phyloP scores from a whole-genome alignment of 2,329 filamentous ascomycete species.

The Curvularia verruculosa region DNA sequence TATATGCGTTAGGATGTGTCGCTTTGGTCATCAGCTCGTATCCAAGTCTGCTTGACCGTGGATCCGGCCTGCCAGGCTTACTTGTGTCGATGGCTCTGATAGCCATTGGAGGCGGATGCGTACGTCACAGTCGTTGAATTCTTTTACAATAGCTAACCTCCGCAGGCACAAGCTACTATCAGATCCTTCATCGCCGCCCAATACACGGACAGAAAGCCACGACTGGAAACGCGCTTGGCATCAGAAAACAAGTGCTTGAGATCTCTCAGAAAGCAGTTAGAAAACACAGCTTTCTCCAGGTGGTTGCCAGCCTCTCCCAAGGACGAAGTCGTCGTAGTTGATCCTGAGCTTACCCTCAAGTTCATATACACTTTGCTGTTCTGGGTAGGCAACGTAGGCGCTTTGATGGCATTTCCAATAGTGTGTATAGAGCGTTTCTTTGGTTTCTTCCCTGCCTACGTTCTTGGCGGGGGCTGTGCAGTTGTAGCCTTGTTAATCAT shows the following conservation, averaged over 20 bases:
- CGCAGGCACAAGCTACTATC: slow-evolving; percentile 40
- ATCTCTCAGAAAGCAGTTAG: neutral
- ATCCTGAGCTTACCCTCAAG: slow-evolving; percentile 43
- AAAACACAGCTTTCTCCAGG: neutral
- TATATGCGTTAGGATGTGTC: slow-evolving; percentile 35
- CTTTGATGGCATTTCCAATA: slow-evolving; percentile 67
- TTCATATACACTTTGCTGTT: slow-evolving; percentile 51
- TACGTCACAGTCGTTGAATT: neutral
- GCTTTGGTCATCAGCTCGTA: slow-evolving; percentile 32
- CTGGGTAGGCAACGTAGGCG: slow-evolving; percentile 66
- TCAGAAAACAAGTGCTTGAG: neutral
- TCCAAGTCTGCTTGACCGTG: slow-evolving; percentile 22
- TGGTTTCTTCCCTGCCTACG: slow-evolving; percentile 70
- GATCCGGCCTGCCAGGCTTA: slow-evolving; percentile 37
- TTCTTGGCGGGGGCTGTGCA: slow-evolving; percentile 68
- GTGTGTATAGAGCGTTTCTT: slow-evolving; percentile 70
- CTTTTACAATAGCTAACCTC: neutral
- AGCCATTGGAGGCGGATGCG: slow-evolving; percentile 49
- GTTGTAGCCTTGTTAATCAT: slow-evolving; percentile 64
- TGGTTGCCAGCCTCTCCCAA: slow-evolving; percentile 15
- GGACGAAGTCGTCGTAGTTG: slow-evolving; percentile 46
- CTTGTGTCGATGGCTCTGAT: slow-evolving; percentile 45
- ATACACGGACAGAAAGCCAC: slow-evolving; percentile 32
- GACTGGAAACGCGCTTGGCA: slow-evolving; percentile 17
- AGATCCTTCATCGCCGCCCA: slow-evolving; percentile 49